phyloP scores from a whole-genome alignment of 2,329 filamentous ascomycete genomes.

The Cercospora berteroae region DNA sequence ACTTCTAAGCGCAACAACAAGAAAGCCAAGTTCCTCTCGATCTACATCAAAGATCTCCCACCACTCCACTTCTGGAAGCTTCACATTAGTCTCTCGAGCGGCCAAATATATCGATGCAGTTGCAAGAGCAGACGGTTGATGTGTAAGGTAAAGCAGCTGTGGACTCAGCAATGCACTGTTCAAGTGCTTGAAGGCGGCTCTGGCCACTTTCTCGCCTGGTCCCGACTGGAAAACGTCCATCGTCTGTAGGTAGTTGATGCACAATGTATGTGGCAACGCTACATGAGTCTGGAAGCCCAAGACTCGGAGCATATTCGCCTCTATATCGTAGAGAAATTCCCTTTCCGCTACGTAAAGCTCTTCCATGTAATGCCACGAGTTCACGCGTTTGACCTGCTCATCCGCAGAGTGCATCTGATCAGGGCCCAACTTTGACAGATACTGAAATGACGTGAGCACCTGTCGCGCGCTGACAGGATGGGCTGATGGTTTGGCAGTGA shows the following conservation, averaged over 20 bases:
- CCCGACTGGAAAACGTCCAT: slow-evolving; percentile 62
- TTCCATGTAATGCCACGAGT: slow-evolving; percentile 63
- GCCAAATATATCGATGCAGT: slow-evolving; percentile 90
- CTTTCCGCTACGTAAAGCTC: slow-evolving; percentile 66
- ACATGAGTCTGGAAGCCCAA: slow-evolving; percentile 83
- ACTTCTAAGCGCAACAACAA: slow-evolving; percentile 82
- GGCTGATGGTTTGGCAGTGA: slow-evolving; percentile 78
- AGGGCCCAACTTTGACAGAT: slow-evolving; percentile 66
- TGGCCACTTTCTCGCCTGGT: slow-evolving; percentile 56
- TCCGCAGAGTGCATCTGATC: slow-evolving; percentile 43
- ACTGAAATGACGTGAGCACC: slow-evolving; percentile 79
- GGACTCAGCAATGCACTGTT: slow-evolving; percentile 83
- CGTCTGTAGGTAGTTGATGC: slow-evolving; percentile 88
- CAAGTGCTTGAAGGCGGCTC: slow-evolving; percentile 70
- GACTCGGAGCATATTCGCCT: slow-evolving; percentile 71
- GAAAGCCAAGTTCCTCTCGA: slow-evolving; percentile 86
- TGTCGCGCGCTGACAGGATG: slow-evolving; percentile 74
- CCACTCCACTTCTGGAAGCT: slow-evolving; percentile 82
- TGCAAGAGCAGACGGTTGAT: slow-evolving; percentile 82
- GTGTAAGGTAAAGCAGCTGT: slow-evolving; percentile 85
- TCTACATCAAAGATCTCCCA: slow-evolving; percentile 99
- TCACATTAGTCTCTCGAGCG: slow-evolving; percentile 70
- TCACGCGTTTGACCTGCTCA: slow-evolving; percentile 9
- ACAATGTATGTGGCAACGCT: slow-evolving; percentile 78
- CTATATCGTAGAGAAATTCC: slow-evolving; percentile 65